Base-by-base conservation (phyloP, 768 basidiomycete genomes). In the Auriscalpium orientale region DNA sequence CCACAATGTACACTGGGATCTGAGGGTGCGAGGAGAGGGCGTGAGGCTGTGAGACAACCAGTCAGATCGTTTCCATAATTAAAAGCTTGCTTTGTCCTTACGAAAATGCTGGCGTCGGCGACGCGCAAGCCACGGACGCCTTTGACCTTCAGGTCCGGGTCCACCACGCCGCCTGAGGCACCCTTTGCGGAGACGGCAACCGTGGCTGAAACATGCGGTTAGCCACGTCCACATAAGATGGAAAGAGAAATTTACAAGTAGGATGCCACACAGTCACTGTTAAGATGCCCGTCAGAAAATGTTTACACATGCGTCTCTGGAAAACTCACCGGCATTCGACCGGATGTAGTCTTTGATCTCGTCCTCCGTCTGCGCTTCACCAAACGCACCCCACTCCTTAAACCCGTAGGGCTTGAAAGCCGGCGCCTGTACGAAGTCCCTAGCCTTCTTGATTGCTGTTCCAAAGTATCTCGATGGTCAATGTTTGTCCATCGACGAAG, bases 71-170 rank as follows among this genome's bases (percentile, higher is more conserved):
- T 28, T 7, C 4, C 22, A 28, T 28, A 28, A 28, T 2, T 28
- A 7, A 28, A 7, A 28, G 28, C 28, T 18, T n/a, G 46, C 15
- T 16, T 48, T 13, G n/a, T 28, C 15, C 22, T 60, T 28, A 57
- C 58, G 50, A 60, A 60, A 2, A 58, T 46, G 8, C 56, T 58
- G 10, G 59, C 59, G 46, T 72, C 71, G 55, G 66, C 63, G 52
- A 72, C 71, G 53, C 76, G 68, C 22, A 79, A 62, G 58, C 74
- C 74, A 45, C 58, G 49, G n/a, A 73, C 67, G n/a, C 77, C 76
- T 59, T 78, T 72, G 0, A 78, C 77, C 9, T 67, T 59, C 18
- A 74, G 58, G 37, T 68, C 62, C 38, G 71, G 67, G 57, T 74
- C 74, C 56, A 79, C 76, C 13, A 77, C 75, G 37, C 78, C 77